These are phyloP conservation scores for Aspergillus jensenii DNA, from an alignment of 2,329 filamentous ascomycete genomes.

Conservation along the genomic window DNA sequence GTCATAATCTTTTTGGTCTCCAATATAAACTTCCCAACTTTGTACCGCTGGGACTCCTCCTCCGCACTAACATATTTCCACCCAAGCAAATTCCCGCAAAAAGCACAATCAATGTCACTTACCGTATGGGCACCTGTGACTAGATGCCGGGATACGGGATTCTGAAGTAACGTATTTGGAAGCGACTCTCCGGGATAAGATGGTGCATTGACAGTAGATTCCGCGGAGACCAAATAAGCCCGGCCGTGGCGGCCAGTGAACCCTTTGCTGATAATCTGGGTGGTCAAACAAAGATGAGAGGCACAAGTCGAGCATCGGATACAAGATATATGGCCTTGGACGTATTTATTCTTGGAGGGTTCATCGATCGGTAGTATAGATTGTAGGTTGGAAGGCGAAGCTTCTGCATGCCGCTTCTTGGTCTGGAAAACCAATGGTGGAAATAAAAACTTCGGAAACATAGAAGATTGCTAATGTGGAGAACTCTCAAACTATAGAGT, in stretches of 20 bases:
- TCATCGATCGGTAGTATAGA: background rate
- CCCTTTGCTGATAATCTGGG: conserved; percentile 63
- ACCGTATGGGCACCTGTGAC: conserved; percentile 65
- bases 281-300: conserved; percentile 57
- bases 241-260: conserved; percentile 66
- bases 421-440: conserved; percentile 50
- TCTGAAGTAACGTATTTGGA: conserved; percentile 59
- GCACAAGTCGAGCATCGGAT: conserved; percentile 61
- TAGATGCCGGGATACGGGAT: conserved; percentile 57
- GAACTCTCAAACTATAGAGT: background rate
- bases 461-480: conserved; percentile 3
- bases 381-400: conserved; percentile 4
- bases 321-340: conserved; percentile 52
- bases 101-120: conserved; percentile 57
- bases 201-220: conserved; percentile 28
- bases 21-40: conserved; percentile 66
- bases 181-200: conserved; percentile 41
- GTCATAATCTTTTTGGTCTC: conserved; percentile 58
- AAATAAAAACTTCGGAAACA: conserved; percentile 54
- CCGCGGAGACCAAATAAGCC: conserved; percentile 60
- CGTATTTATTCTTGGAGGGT: conserved; percentile 31
- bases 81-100: conserved; percentile 58
- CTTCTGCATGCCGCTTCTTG: conserved; percentile 13
- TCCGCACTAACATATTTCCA: conserved; percentile 67
- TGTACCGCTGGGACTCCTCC: conserved; percentile 62